phyloP scores from a whole-genome alignment of 108 stramenopile genomes.

The Stephanodiscus minutulus region DNA sequence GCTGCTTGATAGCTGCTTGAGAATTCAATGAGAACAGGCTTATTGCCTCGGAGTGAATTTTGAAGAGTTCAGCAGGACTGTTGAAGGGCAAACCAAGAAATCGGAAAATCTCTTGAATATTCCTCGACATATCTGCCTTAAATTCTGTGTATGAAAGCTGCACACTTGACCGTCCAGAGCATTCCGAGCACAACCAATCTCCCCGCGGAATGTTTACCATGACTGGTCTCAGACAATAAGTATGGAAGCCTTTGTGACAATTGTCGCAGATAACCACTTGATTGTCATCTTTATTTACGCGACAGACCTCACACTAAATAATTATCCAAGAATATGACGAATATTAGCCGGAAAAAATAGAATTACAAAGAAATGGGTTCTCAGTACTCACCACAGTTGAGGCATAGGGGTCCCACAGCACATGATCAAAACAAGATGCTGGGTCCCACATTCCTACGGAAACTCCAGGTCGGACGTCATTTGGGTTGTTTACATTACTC shows the following conservation, averaged over 20 bases:
- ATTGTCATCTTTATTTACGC: conserved; percentile 43
- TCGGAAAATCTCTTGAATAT: conserved; percentile 12
- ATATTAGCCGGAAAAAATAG: neutral
- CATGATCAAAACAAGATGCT: conserved; percentile 20
- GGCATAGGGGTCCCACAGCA: conserved; percentile 39
- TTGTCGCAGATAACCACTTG: conserved; percentile 55
- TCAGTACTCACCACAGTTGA: conserved; percentile 14
- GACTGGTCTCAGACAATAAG: conserved; percentile 53
- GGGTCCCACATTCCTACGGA: conserved; percentile 40
- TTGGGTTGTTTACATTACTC: conserved; percentile 30
- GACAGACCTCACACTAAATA: conserved; percentile 35
- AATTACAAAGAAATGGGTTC: conserved; percentile 1
- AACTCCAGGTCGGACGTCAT: conserved; percentile 30
- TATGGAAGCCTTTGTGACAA: conserved; percentile 53
- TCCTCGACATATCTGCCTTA: neutral
- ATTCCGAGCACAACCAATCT: conserved; percentile 46
- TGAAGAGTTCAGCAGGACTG: conserved; percentile 24
- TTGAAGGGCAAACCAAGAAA: conserved; percentile 44
- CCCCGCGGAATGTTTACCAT: conserved; percentile 53
- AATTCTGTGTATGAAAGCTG: conserved; percentile 29
- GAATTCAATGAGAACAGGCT: conserved; percentile 17
- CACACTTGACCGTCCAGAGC: conserved; percentile 20
- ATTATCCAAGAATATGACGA: neutral
- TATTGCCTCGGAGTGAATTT: conserved; percentile 36
- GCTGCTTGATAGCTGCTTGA: conserved; percentile 22